A percentile compares a stretch with the other conserved stretches of the same genome.
phyloP scores from a whole-genome alignment of 768 basidiomycete species.

The Mycena leptocephala region DNA sequence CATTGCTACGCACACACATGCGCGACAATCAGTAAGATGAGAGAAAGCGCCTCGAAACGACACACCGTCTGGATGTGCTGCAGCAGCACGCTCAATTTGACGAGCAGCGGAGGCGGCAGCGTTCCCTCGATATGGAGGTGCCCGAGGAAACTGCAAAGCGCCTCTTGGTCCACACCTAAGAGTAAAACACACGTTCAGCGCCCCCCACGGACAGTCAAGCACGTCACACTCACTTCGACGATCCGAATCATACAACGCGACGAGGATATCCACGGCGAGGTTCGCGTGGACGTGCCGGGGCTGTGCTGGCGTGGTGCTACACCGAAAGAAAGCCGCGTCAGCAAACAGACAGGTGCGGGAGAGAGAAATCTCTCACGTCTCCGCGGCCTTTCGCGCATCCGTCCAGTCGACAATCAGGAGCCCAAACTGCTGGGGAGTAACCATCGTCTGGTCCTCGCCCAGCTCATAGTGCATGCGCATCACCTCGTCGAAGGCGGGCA shows the following conservation, averaged over 20 bases:
- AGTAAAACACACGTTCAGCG: neutral
- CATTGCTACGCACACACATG: slow-evolving; percentile 60
- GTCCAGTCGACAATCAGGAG: slow-evolving; percentile 93
- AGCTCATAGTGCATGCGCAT: slow-evolving; percentile 71
- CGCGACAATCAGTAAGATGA: neutral
- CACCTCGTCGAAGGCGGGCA: slow-evolving; percentile 77
- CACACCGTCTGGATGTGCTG: slow-evolving; percentile 66
- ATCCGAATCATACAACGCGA: slow-evolving; percentile 63
- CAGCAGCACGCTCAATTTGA: slow-evolving; percentile 66
- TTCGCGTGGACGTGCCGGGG: slow-evolving; percentile 66
- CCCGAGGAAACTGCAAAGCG: slow-evolving; percentile 73
- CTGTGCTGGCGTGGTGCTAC: slow-evolving; percentile 25
- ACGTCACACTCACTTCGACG: slow-evolving; percentile 55
- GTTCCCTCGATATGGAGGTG: slow-evolving; percentile 70
- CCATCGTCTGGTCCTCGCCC: slow-evolving; percentile 84
- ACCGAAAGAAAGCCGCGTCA: neutral
- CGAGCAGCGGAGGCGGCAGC: slow-evolving; percentile 55
- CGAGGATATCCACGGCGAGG: slow-evolving; percentile 71
- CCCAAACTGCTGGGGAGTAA: slow-evolving; percentile 80
- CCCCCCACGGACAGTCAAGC: neutral
- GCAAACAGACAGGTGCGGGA: neutral
- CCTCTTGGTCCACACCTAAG: slow-evolving; percentile 72
- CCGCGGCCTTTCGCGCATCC: slow-evolving; percentile 81
- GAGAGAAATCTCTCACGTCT: slow-evolving; percentile 46
- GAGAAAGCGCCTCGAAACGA: neutral